Evolutionary conservation across 192 early-diverging fungal genomes (phyloP), one percentile per base, ranked within the genome.

Genomic region (Umbelopsis isabellina): DNA sequence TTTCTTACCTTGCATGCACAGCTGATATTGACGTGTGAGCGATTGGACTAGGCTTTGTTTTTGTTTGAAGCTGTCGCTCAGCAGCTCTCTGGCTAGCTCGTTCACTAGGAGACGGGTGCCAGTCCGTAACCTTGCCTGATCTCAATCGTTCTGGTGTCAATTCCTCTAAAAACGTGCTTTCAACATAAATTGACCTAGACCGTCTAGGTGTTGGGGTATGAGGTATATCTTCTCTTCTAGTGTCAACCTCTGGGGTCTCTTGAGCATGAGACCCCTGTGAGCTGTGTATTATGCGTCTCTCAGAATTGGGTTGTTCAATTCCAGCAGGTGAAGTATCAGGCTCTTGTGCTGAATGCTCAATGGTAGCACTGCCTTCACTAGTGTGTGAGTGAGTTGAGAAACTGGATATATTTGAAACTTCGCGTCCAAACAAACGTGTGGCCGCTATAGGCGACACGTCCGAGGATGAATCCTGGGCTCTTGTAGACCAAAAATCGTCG

Each of bases 111-210:
- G 55, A 61, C 18, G 55, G 16, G 5, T 30, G 27, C 55, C 55
- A 61, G 6, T 18, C 55, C 18, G 33, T 61, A 16, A 10, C 27
- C 11, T 61, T 30, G 2, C 33, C 55, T 11, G 55, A 2, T 15
- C 33, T 33, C 15, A 61, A 33, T 30, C 27, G 37, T 61, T 61
- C 55, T 16, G 55, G 55, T 2, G 55, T 61, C 12, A 35, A 10
- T n/a, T 61, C 55, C 2, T 61, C 55, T n/a, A 35, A n/a, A 35
- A 61, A 61, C 2, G 55, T 61, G 12, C 55, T 30, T 61, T 61
- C 27, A 25, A 61, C 55, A n/a, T 61, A 61, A 15, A 61, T 61
- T 61, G 55, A 4, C 33, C 30, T 61, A 16, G 37, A 41, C 7
- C 55, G 25, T 35, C 16, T 13, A 11, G 25, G 13, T 18, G 55